These are phyloP conservation scores for Periconia digitata DNA, from an alignment of 2,329 filamentous ascomycete species.

Conservation along the genomic window DNA sequence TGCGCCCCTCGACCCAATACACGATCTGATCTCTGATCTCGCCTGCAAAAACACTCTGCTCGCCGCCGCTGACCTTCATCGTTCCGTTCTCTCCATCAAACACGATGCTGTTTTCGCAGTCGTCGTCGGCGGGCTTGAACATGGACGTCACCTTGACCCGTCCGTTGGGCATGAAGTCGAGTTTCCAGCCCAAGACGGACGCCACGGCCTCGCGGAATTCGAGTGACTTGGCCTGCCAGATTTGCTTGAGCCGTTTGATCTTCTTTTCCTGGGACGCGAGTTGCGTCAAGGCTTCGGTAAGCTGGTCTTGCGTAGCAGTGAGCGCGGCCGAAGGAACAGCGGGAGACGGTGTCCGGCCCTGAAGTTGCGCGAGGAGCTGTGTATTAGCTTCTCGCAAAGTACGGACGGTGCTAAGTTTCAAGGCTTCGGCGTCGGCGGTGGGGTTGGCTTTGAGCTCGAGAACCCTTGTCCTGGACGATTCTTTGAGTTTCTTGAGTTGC, in stretches of 20 bases:
- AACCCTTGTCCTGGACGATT: constrained; percentile 75
- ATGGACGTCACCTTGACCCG: constrained; percentile 89
- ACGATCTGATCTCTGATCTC: constrained; percentile 85
- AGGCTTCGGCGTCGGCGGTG: constrained; percentile 78
- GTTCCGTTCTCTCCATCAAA: constrained; percentile 94
- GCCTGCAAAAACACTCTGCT: constrained; percentile 79
- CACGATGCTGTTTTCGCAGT: constrained; percentile 62
- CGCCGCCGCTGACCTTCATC: constrained; percentile 96
- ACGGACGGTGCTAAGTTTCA: constrained; percentile 78
- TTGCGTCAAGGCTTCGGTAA: constrained; percentile 58
- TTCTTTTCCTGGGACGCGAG: constrained; percentile 74
- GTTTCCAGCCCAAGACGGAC: constrained; percentile 87
- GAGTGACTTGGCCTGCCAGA: constrained; percentile 85
- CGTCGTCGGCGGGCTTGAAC: constrained; percentile 72
- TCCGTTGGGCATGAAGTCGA: constrained; percentile 96
- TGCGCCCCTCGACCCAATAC: constrained; percentile 94
- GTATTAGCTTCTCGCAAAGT: constrained; percentile 81
- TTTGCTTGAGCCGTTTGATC: constrained; percentile 82
- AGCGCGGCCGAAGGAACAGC: constrained; percentile 77
- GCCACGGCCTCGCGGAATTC: constrained; percentile 97
- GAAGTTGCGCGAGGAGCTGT: constrained; percentile 74
- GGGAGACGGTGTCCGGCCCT: constrained; percentile 46
- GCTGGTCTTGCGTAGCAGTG: constrained; percentile 71
- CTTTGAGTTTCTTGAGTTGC: constrained; percentile 69
- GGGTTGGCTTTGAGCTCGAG: constrained; percentile 90